Base-by-base conservation (phyloP, 1,139 yeast genomes). In the Tardiomyces blankii region DNA sequence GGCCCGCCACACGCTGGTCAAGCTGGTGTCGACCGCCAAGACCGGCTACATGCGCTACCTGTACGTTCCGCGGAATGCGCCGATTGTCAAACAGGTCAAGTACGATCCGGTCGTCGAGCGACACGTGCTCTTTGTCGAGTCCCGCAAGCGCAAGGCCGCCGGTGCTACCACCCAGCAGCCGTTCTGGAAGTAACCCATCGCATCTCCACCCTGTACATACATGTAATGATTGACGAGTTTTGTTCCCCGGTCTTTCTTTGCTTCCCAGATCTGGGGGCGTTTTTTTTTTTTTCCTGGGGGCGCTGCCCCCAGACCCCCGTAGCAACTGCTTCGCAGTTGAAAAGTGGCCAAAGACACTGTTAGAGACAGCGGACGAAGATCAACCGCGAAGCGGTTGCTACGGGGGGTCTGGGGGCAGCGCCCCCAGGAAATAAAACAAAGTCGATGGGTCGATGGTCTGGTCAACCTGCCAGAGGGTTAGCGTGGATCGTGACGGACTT, bases 91-190 rank as follows among this genome's bases (percentile, higher is more conserved):
- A 46, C 91, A 87, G 63, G 83, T 89, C 43, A 75, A 94, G 59
- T 91, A 91, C 62, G 98, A 91, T 62, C 97, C 97, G 11, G 59
- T 75, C 9, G 87, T 78, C 13, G 73, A 78, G 59, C 74, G 84
- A 53, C 96, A 88, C 67, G 95, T 93, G 46, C 72, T 91, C 53
- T 91, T 91, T 69, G 78, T 80, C 28, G 98, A 91, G 64, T 78
- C 83, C 48, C 84, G 85, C 64, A 87, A 86, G 73, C 78, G 98
- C 66, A 79, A 80, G 59, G 78, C 83, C 39, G 82, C 39, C 9
- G 39, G 19, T 7, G 39, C 19, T 19, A 35, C 18, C 12, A n/a
- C 39, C 18, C 39, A 14, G 39, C 19, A 14, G 39, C 35, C 35
- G 16, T 30, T 35, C 12, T 35, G 39, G 39, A 35, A n/a, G 21